Evolutionary conservation across 2,329 filamentous ascomycete species (phyloP), one percentile per base, ranked within the genome.

Genomic region (Sporothrix luriei): DNA sequence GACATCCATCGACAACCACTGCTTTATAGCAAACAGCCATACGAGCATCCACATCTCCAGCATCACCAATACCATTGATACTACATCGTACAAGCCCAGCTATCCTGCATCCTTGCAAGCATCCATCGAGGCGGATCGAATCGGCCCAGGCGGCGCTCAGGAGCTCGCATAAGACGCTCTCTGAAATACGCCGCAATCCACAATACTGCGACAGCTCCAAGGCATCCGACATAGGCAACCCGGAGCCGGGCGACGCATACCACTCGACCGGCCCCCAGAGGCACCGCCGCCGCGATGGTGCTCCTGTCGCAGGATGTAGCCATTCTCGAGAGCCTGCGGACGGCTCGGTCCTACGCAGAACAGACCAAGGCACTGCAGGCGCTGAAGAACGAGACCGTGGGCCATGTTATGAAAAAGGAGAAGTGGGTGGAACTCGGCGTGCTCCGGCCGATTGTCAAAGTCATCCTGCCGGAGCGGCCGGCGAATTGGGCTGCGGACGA

Each of bases 321-420:
- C 68, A 84, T 88, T 73, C 80, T 89, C 66, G 79, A 83, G 69
- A 84, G 88, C 76, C 81, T 91, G 69, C 83, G 83, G 73, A 84
- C 81, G 74, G 84, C 88, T 11, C 82, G 81, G 72, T 82, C 80
- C 48, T 77, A 80, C 61, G 73, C 79, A 26, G 85, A 89, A 72
- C 85, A 86, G 74, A 81, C 86, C 52, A 81, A 83, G 33, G 86
- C 89, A 65, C 84, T 97, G 57, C 88, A 89, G 73, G 83, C 84
- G 54, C 82, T 99, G 40, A 98, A 97, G 82, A 95, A 97, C 79
- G 91, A 95, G 73, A 86, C 97, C 62, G 88, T 97, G 71, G 95
- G 95, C 29, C 93, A 98, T 79, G 85, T 91, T 46, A 89, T 94
- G 78, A 90, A 90, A 78, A 99, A 99, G 80, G 90, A 94, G 79